These are phyloP conservation scores for Filosporella fistucella DNA, from an alignment of 495 filamentous ascomycete species.

Conservation along the genomic window DNA sequence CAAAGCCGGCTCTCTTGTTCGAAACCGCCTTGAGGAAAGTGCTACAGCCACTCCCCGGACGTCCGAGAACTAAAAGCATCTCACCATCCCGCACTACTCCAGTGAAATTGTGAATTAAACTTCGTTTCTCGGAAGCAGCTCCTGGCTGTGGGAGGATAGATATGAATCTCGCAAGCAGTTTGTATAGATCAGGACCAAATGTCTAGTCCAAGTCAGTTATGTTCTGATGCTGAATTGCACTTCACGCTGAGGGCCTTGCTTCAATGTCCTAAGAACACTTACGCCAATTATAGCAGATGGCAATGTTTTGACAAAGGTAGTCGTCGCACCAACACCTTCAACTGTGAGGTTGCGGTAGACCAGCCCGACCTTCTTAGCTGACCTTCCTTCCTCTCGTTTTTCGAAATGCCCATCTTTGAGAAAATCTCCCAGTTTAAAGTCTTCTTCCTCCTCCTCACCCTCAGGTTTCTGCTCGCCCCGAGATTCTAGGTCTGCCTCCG, in stretches of 20 bases:
- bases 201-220: slow-evolving; percentile 41
- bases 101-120: slow-evolving; percentile 70
- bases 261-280: slow-evolving; percentile 35
- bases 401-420: slow-evolving; percentile 78
- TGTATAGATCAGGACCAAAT: slow-evolving; percentile 80
- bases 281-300: slow-evolving; percentile 67
- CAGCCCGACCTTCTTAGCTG: slow-evolving; percentile 70
- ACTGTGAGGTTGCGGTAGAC: slow-evolving; percentile 78
- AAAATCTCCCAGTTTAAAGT: slow-evolving; percentile 70
- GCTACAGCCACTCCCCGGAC: slow-evolving; percentile 75
- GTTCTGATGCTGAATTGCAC: not conserved
- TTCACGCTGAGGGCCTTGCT: not conserved
- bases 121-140: slow-evolving; percentile 45
- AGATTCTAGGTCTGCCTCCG: not conserved
- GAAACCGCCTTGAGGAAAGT: slow-evolving; percentile 76
- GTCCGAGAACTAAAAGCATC: slow-evolving; percentile 81
- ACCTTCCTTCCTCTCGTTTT: slow-evolving; percentile 64
- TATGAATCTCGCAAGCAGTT: slow-evolving; percentile 58
- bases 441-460: slow-evolving; percentile 41
- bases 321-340: slow-evolving; percentile 62
- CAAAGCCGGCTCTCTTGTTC: slow-evolving; percentile 63
- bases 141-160: slow-evolving; percentile 49
- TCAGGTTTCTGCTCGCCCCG: slow-evolving; percentile 28
- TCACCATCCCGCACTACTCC: slow-evolving; percentile 75
- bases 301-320: slow-evolving; percentile 67